Conservation (phyloP, 2,329 filamentous ascomycete genomes). For the Neofusicoccum parvum region DNA sequence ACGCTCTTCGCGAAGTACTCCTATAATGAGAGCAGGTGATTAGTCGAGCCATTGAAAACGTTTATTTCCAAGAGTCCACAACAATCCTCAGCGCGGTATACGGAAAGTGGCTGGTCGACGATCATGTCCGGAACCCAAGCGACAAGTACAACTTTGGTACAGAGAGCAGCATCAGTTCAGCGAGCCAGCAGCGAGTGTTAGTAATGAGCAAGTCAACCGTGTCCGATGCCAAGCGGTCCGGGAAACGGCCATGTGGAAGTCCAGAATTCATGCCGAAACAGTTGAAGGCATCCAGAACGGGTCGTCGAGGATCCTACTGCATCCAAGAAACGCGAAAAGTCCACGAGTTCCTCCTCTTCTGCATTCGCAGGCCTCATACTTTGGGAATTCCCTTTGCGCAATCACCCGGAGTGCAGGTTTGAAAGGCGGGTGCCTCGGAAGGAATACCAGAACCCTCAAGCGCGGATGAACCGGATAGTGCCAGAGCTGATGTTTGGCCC, state of each 20-base stretch:
- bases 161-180: slow-evolving; percentile 48
- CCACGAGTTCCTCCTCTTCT: neutral
- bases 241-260: neutral
- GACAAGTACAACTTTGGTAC: slow-evolving; percentile 8
- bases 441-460: neutral
- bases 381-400: neutral
- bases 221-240: neutral
- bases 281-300: neutral
- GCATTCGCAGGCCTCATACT: neutral
- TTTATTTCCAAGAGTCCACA: neutral
- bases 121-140: slow-evolving; percentile 21
- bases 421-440: neutral
- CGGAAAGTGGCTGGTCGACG: slow-evolving; percentile 26
- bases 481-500: neutral
- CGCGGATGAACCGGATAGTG: neutral
- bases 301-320: neutral
- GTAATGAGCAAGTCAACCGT: slow-evolving; percentile 29
- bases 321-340: neutral
- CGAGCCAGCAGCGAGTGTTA: slow-evolving; percentile 63
- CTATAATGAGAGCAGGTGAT: slow-evolving; percentile 70
- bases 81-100: slow-evolving; percentile 26
- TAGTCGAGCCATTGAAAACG: slow-evolving; percentile 54
- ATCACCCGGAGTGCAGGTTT: neutral
- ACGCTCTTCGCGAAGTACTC: slow-evolving; percentile 92
- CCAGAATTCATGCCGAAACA: slow-evolving; percentile 11